Base-by-base conservation (phyloP, 1,284 basidiomycete genomes). In the Pisolithus thermaeus region DNA sequence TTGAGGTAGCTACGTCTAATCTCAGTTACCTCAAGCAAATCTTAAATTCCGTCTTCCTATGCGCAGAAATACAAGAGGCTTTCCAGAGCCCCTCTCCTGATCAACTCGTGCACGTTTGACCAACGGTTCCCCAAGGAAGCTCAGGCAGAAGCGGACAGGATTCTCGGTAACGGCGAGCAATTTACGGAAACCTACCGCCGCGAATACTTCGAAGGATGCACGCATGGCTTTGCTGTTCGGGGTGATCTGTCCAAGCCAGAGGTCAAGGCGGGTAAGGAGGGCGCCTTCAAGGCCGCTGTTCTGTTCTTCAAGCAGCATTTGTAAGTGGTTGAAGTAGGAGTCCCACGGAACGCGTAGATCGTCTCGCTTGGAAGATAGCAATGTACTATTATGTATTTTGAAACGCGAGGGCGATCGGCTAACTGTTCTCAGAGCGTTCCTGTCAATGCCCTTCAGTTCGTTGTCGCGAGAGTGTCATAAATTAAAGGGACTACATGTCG, bases 211-310 rank as follows among this genome's bases (percentile, higher is more conserved):
- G 59, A 60, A 0, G 74, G 75, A 0, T 76, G 73, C 49, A 61
- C 58, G 1, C 83, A 84, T 60, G 82, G 82, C 0, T 84, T 83
- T 58, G 71, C 78, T 4, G 70, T 76, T 7, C 61, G 70, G 18
- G 76, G 77, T 47, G 68, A 70, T 46, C 1, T 67, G 55, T 62
- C 62, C 45, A 56, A 68, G 39, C 63, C 65, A 1, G 65, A 68
- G 48, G 68, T 77, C 47, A 81, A 80, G 63, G 75, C 72, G n/a
- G 80, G 72, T 12, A 85, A 85, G 66, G 84, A 87, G 62, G 80
- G 77, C 20, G 71, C 82, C 0, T 83, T 84, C 66, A 76, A 76
- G 61, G 66, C 72, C 23, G 68, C 74, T 2, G 75, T 83, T 9
- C 72, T 78, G 60, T 83, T 74, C 74, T 75, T 82, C 60, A 56